These are phyloP conservation scores for Tranzscheliella williamsii DNA, from an alignment of 1,284 basidiomycete species.

Conservation along the genomic window DNA sequence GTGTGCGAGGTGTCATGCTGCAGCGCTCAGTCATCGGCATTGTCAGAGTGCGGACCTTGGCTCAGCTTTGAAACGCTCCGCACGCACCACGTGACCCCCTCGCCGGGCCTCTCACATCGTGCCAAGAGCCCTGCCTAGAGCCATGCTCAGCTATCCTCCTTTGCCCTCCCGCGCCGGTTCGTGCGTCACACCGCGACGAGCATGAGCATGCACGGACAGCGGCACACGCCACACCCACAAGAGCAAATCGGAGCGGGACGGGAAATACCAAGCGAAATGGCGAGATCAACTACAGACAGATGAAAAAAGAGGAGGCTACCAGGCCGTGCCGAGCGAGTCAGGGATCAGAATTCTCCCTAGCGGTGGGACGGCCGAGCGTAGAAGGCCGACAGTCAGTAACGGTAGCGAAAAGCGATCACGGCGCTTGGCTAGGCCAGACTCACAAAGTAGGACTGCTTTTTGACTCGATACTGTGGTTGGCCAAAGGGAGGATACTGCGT, in stretches of 20 bases:
- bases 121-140: background rate
- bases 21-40: background rate
- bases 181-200: no score
- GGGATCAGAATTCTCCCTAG: background rate
- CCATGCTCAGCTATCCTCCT: background rate
- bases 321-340: background rate
- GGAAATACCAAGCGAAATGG: background rate
- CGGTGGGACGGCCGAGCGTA: background rate
- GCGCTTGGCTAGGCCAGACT: no score
- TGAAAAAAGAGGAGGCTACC: background rate
- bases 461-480: slow-evolving; percentile 52
- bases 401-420: no score
- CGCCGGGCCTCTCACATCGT: background rate
- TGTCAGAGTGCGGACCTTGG: background rate
- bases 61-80: background rate
- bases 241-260: background rate
- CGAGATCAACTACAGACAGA: background rate
- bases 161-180: background rate
- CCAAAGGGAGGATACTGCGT: slow-evolving; percentile 48
- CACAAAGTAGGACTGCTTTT: slow-evolving; percentile 54
- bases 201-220: background rate
- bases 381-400: background rate
- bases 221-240: background rate
- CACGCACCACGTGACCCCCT: background rate
- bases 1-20: no score